A percentile compares a stretch with the other conserved stretches of the same genome.
Conservation (phyloP, 192 early-diverging fungal species). For the Paraglomus occultum region DNA sequence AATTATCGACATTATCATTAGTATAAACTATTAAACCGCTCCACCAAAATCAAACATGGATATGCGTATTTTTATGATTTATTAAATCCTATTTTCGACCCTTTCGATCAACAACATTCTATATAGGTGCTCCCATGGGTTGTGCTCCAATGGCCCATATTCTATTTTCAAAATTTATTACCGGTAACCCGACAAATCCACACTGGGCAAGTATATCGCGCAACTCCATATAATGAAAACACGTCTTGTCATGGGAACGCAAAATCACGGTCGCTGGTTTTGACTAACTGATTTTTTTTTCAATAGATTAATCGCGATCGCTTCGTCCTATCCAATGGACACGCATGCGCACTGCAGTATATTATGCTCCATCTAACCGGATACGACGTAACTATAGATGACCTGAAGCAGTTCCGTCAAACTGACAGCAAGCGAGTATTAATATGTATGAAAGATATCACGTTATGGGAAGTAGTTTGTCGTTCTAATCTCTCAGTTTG, state of each 20-base stretch:
- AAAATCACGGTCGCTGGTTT: not conserved
- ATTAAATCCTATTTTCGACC: not conserved
- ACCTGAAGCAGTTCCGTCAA: slow-evolving; percentile 90
- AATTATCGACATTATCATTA: slow-evolving; percentile 6
- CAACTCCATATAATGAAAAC: not conserved
- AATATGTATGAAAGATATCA: not conserved
- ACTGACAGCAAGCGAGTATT: slow-evolving; percentile 69
- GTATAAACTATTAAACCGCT: not conserved
- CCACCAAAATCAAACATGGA: not conserved
- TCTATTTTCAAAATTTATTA: slow-evolving; percentile 83
- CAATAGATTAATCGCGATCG: slow-evolving; percentile 86
- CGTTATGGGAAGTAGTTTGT: not conserved
- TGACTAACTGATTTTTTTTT: not conserved
- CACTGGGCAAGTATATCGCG: slow-evolving; percentile 65
- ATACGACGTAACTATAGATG: slow-evolving; percentile 84
- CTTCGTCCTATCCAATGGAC: slow-evolving; percentile 97
- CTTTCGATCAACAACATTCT: not conserved
- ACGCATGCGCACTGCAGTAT: slow-evolving; percentile 94
- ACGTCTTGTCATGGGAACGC: not conserved
- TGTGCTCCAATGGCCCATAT: slow-evolving; percentile 93
- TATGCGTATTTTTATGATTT: slow-evolving; percentile 19
- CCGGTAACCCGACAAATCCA: slow-evolving; percentile 83
- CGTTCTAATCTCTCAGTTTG: not conserved
- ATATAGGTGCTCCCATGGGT: slow-evolving; percentile 89
- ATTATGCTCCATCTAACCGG: slow-evolving; percentile 85